phyloP scores from a whole-genome alignment of 1,284 basidiomycete species.

The Apiotrichum porosum region DNA sequence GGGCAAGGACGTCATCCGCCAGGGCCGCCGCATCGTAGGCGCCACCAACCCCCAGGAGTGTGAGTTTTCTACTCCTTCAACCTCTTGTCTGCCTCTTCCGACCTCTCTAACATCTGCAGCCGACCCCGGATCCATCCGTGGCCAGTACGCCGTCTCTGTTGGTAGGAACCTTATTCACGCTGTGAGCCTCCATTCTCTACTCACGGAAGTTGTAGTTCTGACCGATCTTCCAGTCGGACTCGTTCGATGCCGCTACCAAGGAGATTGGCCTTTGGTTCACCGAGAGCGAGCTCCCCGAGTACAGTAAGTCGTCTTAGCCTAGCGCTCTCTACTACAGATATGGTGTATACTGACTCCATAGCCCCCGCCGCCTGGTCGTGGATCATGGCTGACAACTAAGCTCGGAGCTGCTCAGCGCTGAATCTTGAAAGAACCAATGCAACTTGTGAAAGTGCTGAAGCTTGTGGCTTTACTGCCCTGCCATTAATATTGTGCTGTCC shows the following conservation, averaged over 20 bases:
- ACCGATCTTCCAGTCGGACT: too few species aligned
- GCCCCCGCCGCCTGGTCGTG: conserved; percentile 15
- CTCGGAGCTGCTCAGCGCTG: too few species aligned
- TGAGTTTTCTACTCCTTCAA: not conserved
- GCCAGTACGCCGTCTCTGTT: conserved; percentile 45
- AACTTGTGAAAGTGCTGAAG: too few species aligned
- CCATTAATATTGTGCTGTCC: too few species aligned
- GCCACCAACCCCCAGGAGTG: conserved; percentile 43
- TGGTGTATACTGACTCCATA: too few species aligned
- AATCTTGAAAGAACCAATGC: not conserved
- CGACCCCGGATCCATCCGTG: conserved; percentile 30
- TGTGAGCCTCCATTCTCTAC: conserved; percentile 53
- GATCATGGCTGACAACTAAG: conserved; percentile 22
- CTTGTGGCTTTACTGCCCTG: too few species aligned
- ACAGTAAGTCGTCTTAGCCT: conserved; percentile 50
- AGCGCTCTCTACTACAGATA: too few species aligned
- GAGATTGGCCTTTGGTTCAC: conserved; percentile 53
- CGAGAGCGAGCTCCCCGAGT: conserved; percentile 46
- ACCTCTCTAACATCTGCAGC: too few species aligned
- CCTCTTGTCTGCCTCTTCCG: too few species aligned
- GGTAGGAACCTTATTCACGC: conserved; percentile 26
- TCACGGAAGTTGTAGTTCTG: too few species aligned
- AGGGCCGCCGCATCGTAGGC: conserved; percentile 44
- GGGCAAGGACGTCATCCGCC: conserved; percentile 45
- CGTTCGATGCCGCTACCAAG: conserved; percentile 51